A percentile compares a stretch with the other conserved stretches of the same genome.
phyloP scores from a whole-genome alignment of 495 filamentous ascomycete species.

The Penicillium goetzii region DNA sequence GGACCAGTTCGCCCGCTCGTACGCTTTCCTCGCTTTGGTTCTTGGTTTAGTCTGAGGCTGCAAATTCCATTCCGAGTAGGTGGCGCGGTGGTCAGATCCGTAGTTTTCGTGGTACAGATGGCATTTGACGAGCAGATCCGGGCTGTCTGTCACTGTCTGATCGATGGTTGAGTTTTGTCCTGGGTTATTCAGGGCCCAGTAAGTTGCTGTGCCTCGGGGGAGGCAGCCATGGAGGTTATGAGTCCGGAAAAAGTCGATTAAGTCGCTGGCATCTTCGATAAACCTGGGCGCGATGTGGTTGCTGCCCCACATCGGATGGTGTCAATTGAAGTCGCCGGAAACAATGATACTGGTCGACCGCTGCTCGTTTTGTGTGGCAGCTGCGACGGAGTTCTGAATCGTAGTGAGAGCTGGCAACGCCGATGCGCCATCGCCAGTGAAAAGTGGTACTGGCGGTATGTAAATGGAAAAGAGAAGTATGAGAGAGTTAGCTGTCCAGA shows the following conservation, averaged over 20 bases:
- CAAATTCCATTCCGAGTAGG: conserved; percentile 30
- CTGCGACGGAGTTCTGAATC: too few relatives aligned
- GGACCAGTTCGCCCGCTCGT: conserved; percentile 20
- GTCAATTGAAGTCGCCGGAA: conserved; percentile 31
- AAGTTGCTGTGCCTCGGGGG: conserved; percentile 11
- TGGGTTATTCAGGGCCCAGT: conserved; percentile 24
- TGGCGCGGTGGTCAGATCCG: conserved; percentile 24
- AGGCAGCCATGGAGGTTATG: conserved; percentile 17
- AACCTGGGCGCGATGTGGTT: conserved; percentile 20
- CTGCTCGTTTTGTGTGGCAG: too few relatives aligned
- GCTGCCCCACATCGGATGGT: conserved; percentile 29
- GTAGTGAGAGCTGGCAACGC: too few relatives aligned
- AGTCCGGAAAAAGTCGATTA: conserved; percentile 27
- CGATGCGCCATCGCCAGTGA: neutral
- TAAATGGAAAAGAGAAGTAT: neutral
- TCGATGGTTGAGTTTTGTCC: conserved; percentile 27
- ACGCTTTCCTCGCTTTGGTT: conserved; percentile 23
- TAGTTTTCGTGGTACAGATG: conserved; percentile 30
- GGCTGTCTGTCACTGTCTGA: conserved; percentile 21
- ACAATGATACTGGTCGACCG: conserved; percentile 11
- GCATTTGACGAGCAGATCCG: conserved; percentile 24
- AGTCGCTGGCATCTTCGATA: conserved; percentile 26
- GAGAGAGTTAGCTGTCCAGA: neutral
- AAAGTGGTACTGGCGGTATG: neutral
- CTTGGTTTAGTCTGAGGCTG: conserved; percentile 10